Percentiles rank a stretch among this genome's conserved stretches.
Conservation (phyloP, 305 asterid species). For the Fraxinus albicans region DNA sequence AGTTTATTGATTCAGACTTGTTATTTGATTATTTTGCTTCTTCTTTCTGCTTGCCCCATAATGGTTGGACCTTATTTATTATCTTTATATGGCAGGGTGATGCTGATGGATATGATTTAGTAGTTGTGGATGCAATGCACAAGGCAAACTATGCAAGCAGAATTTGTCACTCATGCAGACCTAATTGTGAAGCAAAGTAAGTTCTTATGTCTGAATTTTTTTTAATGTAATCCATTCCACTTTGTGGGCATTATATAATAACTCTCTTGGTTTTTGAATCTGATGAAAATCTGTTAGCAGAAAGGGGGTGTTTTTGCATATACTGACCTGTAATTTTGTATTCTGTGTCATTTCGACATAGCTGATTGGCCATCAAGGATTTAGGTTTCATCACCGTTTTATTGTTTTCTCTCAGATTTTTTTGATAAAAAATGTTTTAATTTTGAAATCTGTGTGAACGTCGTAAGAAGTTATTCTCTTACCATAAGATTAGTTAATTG, state of each 20-base stretch:
- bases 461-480: not conserved
- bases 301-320: not conserved
- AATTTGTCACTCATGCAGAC: slow-evolving; percentile 97
- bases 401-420: not conserved
- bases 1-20: not conserved
- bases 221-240: not conserved
- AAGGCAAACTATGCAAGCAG: slow-evolving; percentile 99
- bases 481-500: not conserved
- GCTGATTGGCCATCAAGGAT: not conserved
- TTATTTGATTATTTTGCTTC: slow-evolving; percentile 12
- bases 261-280: not conserved
- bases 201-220: slow-evolving; percentile 26
- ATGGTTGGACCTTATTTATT: slow-evolving; percentile 16
- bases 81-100: slow-evolving; percentile 71
- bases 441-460: not conserved
- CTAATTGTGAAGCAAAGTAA: slow-evolving; percentile 99
- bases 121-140: slow-evolving; percentile 99
- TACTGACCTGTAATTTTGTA: not conserved
- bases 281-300: not conserved
- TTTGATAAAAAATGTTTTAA: not conserved
- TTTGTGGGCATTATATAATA: not conserved
- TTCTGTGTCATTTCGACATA: not conserved
- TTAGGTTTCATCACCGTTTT: not conserved
- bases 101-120: slow-evolving; percentile 98
- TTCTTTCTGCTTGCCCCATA: slow-evolving; percentile 6